Percentiles rank a stretch among this genome's conserved stretches.
Evolutionary conservation across 495 filamentous ascomycete genomes (phyloP).

Genomic region (Neurospora sp.): DNA sequence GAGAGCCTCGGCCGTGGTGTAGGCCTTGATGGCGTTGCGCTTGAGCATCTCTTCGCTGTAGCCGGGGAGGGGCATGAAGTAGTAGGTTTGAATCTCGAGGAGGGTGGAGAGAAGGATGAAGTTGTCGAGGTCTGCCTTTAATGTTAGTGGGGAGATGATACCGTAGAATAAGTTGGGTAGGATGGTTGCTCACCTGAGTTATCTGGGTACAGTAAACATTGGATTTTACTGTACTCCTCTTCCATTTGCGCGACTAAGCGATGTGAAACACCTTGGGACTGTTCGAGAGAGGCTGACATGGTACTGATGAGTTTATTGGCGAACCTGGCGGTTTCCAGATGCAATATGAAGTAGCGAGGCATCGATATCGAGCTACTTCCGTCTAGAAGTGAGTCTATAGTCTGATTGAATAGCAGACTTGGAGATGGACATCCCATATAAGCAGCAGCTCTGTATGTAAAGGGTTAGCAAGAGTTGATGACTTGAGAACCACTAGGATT

Average conservation of each 20-base stretch:
- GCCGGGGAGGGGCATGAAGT: slow-evolving; percentile 31
- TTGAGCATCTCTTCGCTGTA: slow-evolving; percentile 26
- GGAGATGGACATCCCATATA: slow-evolving; percentile 30
- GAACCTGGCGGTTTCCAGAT: slow-evolving; percentile 34
- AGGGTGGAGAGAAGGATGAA: slow-evolving; percentile 31
- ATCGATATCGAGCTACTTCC: slow-evolving; percentile 24
- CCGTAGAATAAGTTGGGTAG: neutral
- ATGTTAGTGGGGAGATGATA: neutral
- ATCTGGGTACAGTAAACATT: slow-evolving; percentile 28
- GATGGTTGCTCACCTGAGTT: slow-evolving; percentile 22
- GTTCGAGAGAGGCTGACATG: slow-evolving; percentile 30
- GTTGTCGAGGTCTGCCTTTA: slow-evolving; percentile 24
- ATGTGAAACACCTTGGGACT: slow-evolving; percentile 28
- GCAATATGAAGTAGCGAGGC: slow-evolving; percentile 27
- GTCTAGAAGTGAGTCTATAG: slow-evolving; percentile 29
- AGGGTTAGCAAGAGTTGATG: neutral
- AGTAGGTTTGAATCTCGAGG: slow-evolving; percentile 36
- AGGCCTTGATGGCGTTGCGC: slow-evolving; percentile 29
- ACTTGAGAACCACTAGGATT: too few species aligned
- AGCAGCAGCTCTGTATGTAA: slow-evolving; percentile 18
- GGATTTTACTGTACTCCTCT: slow-evolving; percentile 32
- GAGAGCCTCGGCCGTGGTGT: slow-evolving; percentile 28
- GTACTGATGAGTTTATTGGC: slow-evolving; percentile 28
- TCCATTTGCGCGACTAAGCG: slow-evolving; percentile 31
- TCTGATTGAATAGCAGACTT: slow-evolving; percentile 30